Evolutionary conservation across 495 filamentous ascomycete species (phyloP), one percentile per base, ranked within the genome.

Genomic region (Aspergillus nanangensis): DNA sequence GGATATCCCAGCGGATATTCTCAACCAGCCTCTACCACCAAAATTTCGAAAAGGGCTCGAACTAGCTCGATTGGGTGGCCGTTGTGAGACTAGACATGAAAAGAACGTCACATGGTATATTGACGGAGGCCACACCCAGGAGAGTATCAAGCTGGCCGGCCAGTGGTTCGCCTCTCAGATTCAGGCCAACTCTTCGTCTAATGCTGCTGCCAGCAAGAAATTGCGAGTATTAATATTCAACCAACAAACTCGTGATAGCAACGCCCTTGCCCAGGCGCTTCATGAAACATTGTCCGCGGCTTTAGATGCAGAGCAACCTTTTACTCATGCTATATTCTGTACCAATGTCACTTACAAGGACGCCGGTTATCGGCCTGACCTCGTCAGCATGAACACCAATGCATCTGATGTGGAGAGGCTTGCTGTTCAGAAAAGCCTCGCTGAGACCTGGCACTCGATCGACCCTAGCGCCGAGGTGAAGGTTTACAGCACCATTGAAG

Each of bases 51-150:
- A 75, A 19, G 93, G 93, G 0, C 70, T 98, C 1, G 81, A 91
- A 56, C 63, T 80, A 51, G 83, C 88, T 7, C 76, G 79, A 9
- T 86, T 90, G 71, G 75, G 84, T 4, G 93, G 93, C 10, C 77
- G 93, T 33, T 97, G 89, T 61, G 90, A 98, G 49, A 82, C 81
- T 33, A 82, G 84, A 35, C 58, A 61, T 4, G 86, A 90, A 45
- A 71, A 70, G 21, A 70, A 76, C n/a, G 71, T 95, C 0, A 67
- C 75, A 17, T 96, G 92, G 93, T 87, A 87, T 58, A 81, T 98
- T 22, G 93, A 96, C 60, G 88, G 91, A 5, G 91, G 89, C 0
- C 93, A 98, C 58, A 98, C 91, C 0, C 73, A 84, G 14, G 91
- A 96, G 54, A 95, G 88, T 57, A 83, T 97, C 38, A 77, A 82